phyloP scores from a whole-genome alignment of 208 protist species.

The Borovskyia barvae region DNA sequence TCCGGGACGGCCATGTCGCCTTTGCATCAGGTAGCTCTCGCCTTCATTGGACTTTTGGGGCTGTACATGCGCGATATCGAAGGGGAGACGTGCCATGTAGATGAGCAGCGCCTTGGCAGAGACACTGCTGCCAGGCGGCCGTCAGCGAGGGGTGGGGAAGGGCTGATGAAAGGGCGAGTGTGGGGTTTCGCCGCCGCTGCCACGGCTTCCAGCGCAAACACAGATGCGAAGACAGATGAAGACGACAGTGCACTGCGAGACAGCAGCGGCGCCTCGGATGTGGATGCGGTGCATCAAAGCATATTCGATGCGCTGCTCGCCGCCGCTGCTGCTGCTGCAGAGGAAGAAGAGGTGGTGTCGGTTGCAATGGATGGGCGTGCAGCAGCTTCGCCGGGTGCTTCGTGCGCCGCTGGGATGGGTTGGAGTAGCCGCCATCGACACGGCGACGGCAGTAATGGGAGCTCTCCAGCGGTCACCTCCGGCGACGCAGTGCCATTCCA shows the following conservation, averaged over 20 bases:
- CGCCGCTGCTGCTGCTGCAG: conserved; percentile 3
- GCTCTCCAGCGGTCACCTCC: background rate
- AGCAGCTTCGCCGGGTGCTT: background rate
- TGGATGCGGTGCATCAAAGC: conserved; percentile 9
- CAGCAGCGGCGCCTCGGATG: background rate
- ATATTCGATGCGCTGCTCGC: conserved; percentile 19
- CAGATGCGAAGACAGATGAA: too few relatives aligned
- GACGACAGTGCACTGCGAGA: background rate
- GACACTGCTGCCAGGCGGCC: background rate
- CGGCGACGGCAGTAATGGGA: background rate
- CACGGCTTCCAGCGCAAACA: background rate
- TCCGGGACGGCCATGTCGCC: background rate
- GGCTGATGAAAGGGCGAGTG: background rate
- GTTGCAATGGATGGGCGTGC: too few relatives aligned
- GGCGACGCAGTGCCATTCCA: background rate
- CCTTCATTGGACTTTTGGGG: too few relatives aligned
- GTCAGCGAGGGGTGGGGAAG: background rate
- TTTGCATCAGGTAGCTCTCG: too few relatives aligned
- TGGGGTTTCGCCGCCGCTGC: background rate
- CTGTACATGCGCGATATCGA: conserved; percentile 4
- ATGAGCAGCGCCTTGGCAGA: conserved; percentile 7
- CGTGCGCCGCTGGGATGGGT: background rate
- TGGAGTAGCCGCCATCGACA: background rate
- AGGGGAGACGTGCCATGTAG: conserved; percentile 8
- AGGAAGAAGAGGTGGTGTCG: background rate